A percentile compares a stretch with the other conserved stretches of the same genome.
phyloP scores from a whole-genome alignment of 768 basidiomycete species.

The Boletus rufocinnamomeus region DNA sequence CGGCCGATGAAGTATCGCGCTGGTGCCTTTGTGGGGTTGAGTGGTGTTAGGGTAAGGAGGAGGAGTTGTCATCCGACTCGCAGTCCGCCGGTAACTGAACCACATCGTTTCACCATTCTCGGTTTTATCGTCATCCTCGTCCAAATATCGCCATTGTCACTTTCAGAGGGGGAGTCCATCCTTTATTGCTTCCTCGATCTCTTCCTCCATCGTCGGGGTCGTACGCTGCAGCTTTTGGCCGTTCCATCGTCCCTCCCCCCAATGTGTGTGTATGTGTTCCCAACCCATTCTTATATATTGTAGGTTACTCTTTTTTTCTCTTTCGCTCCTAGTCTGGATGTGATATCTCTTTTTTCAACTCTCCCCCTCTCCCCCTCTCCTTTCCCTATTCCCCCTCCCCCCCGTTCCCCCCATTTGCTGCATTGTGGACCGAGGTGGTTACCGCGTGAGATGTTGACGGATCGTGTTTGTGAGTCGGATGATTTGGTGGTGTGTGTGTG shows the following conservation, averaged over 20 bases:
- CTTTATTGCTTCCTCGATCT: slow-evolving; percentile 15
- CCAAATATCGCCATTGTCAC: slow-evolving; percentile 15
- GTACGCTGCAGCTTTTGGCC: slow-evolving; percentile 17
- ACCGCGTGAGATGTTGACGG: slow-evolving; percentile 15
- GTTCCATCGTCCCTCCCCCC: slow-evolving; percentile 6
- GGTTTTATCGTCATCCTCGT: slow-evolving; percentile 14
- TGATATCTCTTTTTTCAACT: slow-evolving; percentile 16
- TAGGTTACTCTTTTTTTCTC: slow-evolving; percentile 25
- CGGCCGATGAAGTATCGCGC: slow-evolving; percentile 26
- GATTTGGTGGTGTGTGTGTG: slow-evolving; percentile 12
- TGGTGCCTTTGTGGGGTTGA: neutral
- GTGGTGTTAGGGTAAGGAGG: neutral
- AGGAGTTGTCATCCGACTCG: slow-evolving; percentile 14
- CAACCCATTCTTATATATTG: slow-evolving; percentile 33
- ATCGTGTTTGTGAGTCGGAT: slow-evolving; percentile 18
- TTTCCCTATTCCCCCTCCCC: neutral
- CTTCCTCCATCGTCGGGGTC: slow-evolving; percentile 15
- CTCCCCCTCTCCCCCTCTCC: slow-evolving; percentile 1
- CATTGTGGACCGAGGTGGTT: slow-evolving; percentile 23
- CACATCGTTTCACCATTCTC: slow-evolving; percentile 18
- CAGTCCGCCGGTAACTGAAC: slow-evolving; percentile 13
- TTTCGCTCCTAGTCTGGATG: slow-evolving; percentile 23
- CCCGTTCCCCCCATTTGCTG: slow-evolving; percentile 5
- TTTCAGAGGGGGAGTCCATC: slow-evolving; percentile 13
- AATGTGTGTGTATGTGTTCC: slow-evolving; percentile 28